phyloP scores from a whole-genome alignment of 2,329 filamentous ascomycete species.

The Cryphonectria carpinicola region DNA sequence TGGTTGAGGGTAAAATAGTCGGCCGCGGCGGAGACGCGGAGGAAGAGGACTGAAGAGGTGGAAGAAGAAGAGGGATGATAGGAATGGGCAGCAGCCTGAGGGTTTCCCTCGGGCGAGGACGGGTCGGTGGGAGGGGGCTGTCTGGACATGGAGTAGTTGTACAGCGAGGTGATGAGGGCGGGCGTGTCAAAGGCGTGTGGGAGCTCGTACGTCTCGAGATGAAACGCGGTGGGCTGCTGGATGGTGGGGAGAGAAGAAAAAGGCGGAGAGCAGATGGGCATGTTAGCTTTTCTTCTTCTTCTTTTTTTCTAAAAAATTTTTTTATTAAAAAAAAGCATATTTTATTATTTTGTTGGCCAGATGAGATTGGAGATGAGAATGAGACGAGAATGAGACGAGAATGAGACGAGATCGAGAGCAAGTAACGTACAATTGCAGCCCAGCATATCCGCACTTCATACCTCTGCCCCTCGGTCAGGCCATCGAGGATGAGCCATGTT shows the following conservation, averaged over 20 bases:
- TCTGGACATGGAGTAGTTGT: conserved; percentile 60
- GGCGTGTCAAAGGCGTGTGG: conserved; percentile 64
- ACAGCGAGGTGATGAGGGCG: conserved; percentile 67
- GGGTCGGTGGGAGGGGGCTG: conserved; percentile 37
- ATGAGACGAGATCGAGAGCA: conserved; percentile 30
- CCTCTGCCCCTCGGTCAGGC: conserved; percentile 70
- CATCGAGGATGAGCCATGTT: conserved; percentile 79
- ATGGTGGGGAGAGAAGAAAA: conserved; percentile 15
- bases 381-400: background rate
- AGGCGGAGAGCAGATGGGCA: conserved; percentile 16
- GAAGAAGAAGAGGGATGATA: conserved; percentile 12
- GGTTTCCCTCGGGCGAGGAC: background rate
- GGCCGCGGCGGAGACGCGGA: conserved; percentile 76
- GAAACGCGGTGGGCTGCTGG: conserved; percentile 86
- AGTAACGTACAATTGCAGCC: conserved; percentile 79
- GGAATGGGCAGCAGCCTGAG: background rate
- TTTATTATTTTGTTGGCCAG: background rate
- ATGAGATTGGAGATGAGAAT: background rate
- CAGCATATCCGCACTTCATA: conserved; percentile 95
- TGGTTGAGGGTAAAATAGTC: conserved; percentile 81
- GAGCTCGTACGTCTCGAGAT: conserved; percentile 67
- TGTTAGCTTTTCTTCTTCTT: conserved; percentile 4
- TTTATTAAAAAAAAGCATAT: no score
- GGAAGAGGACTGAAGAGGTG: conserved; percentile 63
- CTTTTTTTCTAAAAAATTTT: background rate